A percentile compares a stretch with the other conserved stretches of the same genome.
Conservation (phyloP, 2,329 filamentous ascomycete genomes). For the Epichloe baconii region DNA sequence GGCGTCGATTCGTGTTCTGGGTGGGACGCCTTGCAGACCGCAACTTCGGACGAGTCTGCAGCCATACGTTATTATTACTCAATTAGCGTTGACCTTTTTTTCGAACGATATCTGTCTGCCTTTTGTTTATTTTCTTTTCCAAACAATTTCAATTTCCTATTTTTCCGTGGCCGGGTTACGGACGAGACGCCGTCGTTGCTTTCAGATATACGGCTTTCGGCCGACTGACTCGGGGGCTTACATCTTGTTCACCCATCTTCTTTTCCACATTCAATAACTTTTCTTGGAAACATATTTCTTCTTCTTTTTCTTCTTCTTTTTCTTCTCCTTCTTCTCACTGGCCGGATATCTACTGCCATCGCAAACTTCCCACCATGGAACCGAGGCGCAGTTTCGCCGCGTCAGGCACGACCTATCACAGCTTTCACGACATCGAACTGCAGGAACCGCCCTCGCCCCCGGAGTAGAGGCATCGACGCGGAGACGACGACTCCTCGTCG, state of each 20-base stretch:
- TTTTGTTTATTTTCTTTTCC: neutral
- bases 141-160: no score
- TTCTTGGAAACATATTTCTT: neutral
- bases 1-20: no score
- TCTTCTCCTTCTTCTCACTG: neutral
- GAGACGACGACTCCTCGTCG: constrained; percentile 2
- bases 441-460: constrained; percentile 23
- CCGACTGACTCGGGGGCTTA: neutral
- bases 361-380: constrained; percentile 2
- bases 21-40: constrained; percentile 2
- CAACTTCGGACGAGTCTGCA: neutral
- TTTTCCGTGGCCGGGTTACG: neutral
- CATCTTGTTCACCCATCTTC: neutral
- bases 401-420: constrained; percentile 40
- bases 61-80: neutral
- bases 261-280: neutral
- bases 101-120: neutral
- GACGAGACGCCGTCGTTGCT: neutral
- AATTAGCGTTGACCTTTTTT: neutral
- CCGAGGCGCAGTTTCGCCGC: constrained; percentile 24
- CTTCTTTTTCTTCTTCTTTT: neutral
- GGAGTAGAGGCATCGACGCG: constrained; percentile 8
- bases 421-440: constrained; percentile 37
- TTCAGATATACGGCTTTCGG: neutral
- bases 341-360: neutral